These are phyloP conservation scores for Acidomyces sp. DNA, from an alignment of 495 filamentous ascomycete species.

Conservation along the genomic window DNA sequence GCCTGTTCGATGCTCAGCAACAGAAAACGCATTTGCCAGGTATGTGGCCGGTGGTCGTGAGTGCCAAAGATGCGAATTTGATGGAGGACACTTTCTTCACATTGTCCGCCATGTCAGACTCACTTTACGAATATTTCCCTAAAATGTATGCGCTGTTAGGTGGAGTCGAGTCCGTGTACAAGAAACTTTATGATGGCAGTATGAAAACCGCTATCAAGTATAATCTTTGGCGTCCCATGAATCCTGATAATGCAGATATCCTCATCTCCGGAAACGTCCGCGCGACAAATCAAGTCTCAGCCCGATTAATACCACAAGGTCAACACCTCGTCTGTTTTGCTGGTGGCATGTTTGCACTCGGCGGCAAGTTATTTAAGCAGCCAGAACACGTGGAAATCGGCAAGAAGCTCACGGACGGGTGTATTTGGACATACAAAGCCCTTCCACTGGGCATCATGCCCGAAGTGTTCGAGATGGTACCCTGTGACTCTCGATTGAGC, in stretches of 20 bases:
- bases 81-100: constrained; percentile 27
- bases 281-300: constrained; percentile 4
- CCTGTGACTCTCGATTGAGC: constrained; percentile 34
- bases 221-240: constrained; percentile 29
- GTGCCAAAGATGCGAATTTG: constrained; percentile 32
- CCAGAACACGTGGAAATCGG: constrained; percentile 42
- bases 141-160: constrained; percentile 38
- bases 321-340: constrained; percentile 52
- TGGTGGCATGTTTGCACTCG: constrained; percentile 46
- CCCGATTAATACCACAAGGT: constrained; percentile 27
- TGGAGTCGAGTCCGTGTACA: constrained; percentile 21
- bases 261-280: constrained; percentile 26
- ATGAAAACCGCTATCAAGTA: constrained; percentile 26
- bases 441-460: constrained; percentile 66
- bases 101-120: constrained; percentile 29
- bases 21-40: constrained; percentile 28
- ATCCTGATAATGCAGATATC: constrained; percentile 26
- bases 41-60: constrained; percentile 31
- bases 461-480: constrained; percentile 40
- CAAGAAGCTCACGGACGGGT: constrained; percentile 66
- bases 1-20: constrained; percentile 25
- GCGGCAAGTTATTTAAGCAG: constrained; percentile 45
- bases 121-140: constrained; percentile 31
- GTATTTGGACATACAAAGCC: constrained; percentile 81
- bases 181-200: constrained; percentile 25